Base-by-base conservation (phyloP, 768 basidiomycete species). In the Phylloporus arenicola region DNA sequence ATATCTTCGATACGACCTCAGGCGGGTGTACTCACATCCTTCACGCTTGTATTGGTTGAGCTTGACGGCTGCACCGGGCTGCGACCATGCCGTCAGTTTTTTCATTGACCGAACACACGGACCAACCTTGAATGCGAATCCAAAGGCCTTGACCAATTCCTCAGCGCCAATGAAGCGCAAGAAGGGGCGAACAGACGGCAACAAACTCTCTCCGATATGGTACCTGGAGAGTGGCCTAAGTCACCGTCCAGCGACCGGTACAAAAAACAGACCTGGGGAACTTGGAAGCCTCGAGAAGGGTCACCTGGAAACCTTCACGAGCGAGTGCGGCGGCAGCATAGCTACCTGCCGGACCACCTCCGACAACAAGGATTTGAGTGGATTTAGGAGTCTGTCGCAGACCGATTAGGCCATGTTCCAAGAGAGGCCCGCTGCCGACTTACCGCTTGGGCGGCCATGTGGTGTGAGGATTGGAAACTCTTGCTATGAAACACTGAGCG, bases 21-120 rank as follows among this genome's bases (percentile, higher is more conserved):
- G 38, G 22, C 16, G n/a, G 6, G 38, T 30, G 7, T 11, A 43
- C 48, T 83, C 83, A 19, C 37, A 85, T 24, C 44, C 43, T 35
- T 46, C 50, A 4, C 50, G 50, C 41, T 43, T 49, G 41, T 43
- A 35, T 27, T 49, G 48, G 33, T 49, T 41, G 7, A 43, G 41
- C 41, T 49, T 49, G 22, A 49, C 33, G 8, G 33, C 48, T 17
- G 48, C 48, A 27, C 41, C 48, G 6, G 48, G 48, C 48, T 49
- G 25, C 10, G 10, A 29, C 8, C 6, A 30, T 2, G 12, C 2
- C 14, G 8, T 33, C 31, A 31, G 34, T 2, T 37, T 27, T n/a
- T 25, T 13, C 3, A 11, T 10, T 9, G 10, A 3, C 11, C 9
- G 4, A 4, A 37, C n/a, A 16, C 8, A 13, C 6, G 3, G 5